A percentile compares a stretch with the other conserved stretches of the same genome.
Evolutionary conservation across 1,139 yeast genomes (phyloP).

Genomic region (Geotrichum candidum): DNA sequence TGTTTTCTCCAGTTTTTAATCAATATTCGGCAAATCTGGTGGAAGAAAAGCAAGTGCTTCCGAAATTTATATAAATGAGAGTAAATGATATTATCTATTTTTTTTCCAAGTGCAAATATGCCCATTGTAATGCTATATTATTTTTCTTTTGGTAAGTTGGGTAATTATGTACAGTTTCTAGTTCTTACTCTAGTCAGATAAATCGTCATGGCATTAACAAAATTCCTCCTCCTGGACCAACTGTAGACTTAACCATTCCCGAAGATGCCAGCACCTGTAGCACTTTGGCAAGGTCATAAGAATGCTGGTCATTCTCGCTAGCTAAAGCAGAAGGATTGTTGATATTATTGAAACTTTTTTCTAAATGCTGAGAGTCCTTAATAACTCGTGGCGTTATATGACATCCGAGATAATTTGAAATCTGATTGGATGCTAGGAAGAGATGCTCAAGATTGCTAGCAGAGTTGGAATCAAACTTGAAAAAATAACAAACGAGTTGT

Average conservation of each 20-base stretch:
- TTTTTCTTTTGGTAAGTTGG: neutral
- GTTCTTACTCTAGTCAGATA: neutral
- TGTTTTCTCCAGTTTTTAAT: too few relatives aligned
- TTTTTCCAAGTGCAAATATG: too few relatives aligned
- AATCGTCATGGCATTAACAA: neutral
- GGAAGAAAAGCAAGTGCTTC: neutral
- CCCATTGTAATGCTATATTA: neutral
- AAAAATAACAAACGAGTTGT: slow-evolving; percentile 5
- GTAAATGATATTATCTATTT: neutral
- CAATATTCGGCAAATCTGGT: neutral
- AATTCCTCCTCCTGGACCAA: slow-evolving; percentile 14
- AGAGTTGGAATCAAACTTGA: slow-evolving; percentile 5
- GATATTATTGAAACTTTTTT: slow-evolving; percentile 12
- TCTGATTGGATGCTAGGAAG: neutral
- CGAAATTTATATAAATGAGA: neutral
- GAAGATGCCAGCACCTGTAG: slow-evolving; percentile 11
- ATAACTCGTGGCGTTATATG: slow-evolving; percentile 11
- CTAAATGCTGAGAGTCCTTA: slow-evolving; percentile 11
- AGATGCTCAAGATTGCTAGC: slow-evolving; percentile 1
- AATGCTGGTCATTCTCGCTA: slow-evolving; percentile 6
- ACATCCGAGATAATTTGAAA: slow-evolving; percentile 9
- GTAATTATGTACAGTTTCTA: neutral
- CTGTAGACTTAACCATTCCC: slow-evolving; percentile 14
- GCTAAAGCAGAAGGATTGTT: slow-evolving; percentile 11
- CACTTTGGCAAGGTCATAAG: slow-evolving; percentile 14